Evolutionary conservation across 495 filamentous ascomycete genomes (phyloP).

Genomic region (Pseudoneurospora amorphoporcata): DNA sequence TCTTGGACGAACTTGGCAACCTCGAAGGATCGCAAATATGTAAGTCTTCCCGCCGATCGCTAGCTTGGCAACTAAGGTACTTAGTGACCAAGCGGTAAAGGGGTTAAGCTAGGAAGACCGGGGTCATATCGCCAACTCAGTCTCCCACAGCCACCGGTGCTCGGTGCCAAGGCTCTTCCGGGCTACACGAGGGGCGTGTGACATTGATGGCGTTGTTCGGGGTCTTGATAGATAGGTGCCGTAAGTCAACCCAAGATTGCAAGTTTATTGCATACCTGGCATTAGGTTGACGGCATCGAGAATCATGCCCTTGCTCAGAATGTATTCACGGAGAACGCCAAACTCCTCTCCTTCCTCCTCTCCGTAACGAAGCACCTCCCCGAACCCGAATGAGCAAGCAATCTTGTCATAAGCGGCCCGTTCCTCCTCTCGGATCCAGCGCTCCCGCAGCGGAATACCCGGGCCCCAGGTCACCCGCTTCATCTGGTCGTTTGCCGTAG

Average conservation of each 20-base stretch:
- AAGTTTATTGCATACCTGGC: constrained; percentile 67
- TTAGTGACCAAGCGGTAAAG: constrained; percentile 6
- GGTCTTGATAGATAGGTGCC: neutral
- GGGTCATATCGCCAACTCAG: constrained; percentile 2
- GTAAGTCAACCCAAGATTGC: neutral
- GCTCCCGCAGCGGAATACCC: constrained; percentile 66
- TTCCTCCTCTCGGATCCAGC: constrained; percentile 93
- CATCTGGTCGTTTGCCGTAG: constrained; percentile 89
- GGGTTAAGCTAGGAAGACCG: constrained; percentile 16
- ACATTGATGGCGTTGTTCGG: constrained; percentile 15
- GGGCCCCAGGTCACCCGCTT: constrained; percentile 77
- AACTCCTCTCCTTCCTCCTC: constrained; percentile 89
- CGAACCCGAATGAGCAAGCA: constrained; percentile 82
- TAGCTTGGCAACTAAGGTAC: constrained; percentile 1
- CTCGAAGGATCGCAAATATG: constrained; percentile 16
- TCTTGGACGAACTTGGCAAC: constrained; percentile 13
- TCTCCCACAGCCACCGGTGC: constrained; percentile 3
- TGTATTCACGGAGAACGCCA: constrained; percentile 72
- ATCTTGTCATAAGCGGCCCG: constrained; percentile 80
- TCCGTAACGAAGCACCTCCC: constrained; percentile 63
- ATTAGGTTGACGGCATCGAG: constrained; percentile 79
- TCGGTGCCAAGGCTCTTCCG: constrained; percentile 10
- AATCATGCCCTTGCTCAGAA: constrained; percentile 72
- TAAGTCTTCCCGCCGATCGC: constrained; percentile 16
- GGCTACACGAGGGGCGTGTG: constrained; percentile 2